Evolutionary conservation across 331 rosid genomes (phyloP).

Genomic region (Rhamnella rubrinervis): DNA sequence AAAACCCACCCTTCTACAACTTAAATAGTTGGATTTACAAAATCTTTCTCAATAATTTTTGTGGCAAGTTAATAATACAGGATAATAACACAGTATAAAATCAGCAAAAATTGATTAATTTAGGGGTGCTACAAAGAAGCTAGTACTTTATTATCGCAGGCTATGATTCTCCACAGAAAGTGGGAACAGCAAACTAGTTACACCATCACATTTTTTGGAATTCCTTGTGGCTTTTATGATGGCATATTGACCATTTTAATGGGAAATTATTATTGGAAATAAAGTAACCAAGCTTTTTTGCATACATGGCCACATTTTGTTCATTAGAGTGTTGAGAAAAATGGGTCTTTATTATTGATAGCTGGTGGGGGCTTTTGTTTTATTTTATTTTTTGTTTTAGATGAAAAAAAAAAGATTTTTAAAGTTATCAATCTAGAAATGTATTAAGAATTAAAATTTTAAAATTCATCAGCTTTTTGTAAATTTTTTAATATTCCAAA

Average conservation of each 20-base stretch:
- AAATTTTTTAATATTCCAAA: no score
- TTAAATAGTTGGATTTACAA: no score
- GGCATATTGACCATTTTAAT: conserved; percentile 27
- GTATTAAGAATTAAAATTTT: no score
- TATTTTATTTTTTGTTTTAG: no score
- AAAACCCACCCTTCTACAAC: no score
- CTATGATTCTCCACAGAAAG: not conserved
- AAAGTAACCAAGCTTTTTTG: not conserved
- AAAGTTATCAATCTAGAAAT: no score
- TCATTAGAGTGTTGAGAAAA: not conserved
- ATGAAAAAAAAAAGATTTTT: no score
- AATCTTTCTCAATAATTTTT: not conserved
- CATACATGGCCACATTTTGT: conserved; percentile 1
- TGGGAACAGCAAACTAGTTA: conserved; percentile 2
- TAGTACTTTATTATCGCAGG: not conserved
- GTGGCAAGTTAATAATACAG: no score
- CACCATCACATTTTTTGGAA: conserved; percentile 27
- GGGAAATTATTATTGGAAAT: conserved; percentile 20
- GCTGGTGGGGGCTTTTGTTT: not conserved
- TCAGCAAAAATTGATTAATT: no score
- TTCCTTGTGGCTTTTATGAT: conserved; percentile 28
- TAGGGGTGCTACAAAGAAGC: no score
- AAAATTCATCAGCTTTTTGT: no score
- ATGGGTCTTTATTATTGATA: not conserved
- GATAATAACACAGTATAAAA: no score